Evolutionary conservation across 352 stramenopile genomes (phyloP).

Genomic region (Phytopythium cucurbitacearum): DNA sequence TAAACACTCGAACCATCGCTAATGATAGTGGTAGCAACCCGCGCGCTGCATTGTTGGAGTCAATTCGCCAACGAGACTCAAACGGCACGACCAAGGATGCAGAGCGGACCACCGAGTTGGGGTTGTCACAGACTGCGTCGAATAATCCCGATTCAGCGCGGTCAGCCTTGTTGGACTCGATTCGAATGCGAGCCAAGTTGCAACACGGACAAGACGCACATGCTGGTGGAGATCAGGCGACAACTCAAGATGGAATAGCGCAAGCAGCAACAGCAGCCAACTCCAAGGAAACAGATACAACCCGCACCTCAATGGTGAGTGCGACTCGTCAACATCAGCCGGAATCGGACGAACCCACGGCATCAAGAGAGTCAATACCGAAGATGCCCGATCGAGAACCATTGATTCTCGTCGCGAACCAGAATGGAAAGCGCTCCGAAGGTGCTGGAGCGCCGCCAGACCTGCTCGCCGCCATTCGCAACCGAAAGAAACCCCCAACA

Average conservation of each 20-base stretch:
- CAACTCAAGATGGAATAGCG: not conserved
- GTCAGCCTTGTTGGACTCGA: conserved; percentile 10
- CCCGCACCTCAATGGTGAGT: no score
- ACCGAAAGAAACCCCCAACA: conserved; percentile 2
- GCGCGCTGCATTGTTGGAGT: conserved; percentile 18
- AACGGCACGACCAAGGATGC: not conserved
- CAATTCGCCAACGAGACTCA: conserved; percentile 5
- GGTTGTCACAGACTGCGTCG: conserved; percentile 9
- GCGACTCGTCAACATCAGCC: no score
- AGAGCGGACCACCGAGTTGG: not conserved
- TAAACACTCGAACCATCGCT: no score
- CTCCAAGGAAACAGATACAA: no score
- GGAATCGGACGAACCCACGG: no score
- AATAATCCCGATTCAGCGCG: not conserved
- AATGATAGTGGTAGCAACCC: not conserved
- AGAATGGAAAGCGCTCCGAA: no score
- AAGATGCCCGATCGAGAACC: no score
- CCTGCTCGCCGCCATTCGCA: conserved; percentile 14
- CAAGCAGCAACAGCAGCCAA: no score
- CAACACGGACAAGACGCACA: no score
- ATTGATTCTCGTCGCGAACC: no score
- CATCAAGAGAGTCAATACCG: no score
- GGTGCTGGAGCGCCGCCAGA: no score
- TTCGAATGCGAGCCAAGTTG: not conserved
- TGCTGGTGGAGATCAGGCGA: not conserved